Conservation (phyloP, 768 basidiomycete genomes). For the Sarcodon sp. region DNA sequence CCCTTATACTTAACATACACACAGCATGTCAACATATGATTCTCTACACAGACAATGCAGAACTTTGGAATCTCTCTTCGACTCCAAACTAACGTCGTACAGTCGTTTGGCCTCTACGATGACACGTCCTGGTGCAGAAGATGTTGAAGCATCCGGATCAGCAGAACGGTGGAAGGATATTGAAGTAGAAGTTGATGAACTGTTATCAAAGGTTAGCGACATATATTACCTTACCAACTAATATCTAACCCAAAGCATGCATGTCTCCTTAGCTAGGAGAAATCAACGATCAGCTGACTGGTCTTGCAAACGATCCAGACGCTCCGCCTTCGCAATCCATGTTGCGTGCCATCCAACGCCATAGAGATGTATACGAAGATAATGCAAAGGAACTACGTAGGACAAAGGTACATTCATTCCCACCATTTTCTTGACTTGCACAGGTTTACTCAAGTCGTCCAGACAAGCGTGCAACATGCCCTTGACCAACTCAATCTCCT, state of each 20-base stretch:
- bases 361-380: slow-evolving; percentile 83
- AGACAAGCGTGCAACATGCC: slow-evolving; percentile 74
- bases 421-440: background rate
- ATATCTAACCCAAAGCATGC: slow-evolving; percentile 6
- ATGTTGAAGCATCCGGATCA: slow-evolving; percentile 61
- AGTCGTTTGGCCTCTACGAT: slow-evolving; percentile 69
- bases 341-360: slow-evolving; percentile 81
- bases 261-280: slow-evolving; percentile 54
- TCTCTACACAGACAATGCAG: slow-evolving; percentile 84
- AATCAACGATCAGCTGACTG: slow-evolving; percentile 69
- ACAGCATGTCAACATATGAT: slow-evolving; percentile 68
- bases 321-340: slow-evolving; percentile 69
- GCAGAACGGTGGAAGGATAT: slow-evolving; percentile 69
- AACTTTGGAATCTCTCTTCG: slow-evolving; percentile 87
- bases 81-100: slow-evolving; percentile 84
- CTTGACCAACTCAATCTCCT: slow-evolving; percentile 82
- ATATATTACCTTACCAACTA: slow-evolving; percentile 4
- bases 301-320: slow-evolving; percentile 54
- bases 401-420: slow-evolving; percentile 51
- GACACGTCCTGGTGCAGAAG: slow-evolving; percentile 35
- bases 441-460: background rate
- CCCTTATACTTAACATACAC: background rate
- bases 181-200: slow-evolving; percentile 77
- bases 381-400: slow-evolving; percentile 74
- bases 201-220: slow-evolving; percentile 61